These are phyloP conservation scores for Candida sp. DNA, from an alignment of 1,139 yeast genomes.

Conservation along the genomic window DNA sequence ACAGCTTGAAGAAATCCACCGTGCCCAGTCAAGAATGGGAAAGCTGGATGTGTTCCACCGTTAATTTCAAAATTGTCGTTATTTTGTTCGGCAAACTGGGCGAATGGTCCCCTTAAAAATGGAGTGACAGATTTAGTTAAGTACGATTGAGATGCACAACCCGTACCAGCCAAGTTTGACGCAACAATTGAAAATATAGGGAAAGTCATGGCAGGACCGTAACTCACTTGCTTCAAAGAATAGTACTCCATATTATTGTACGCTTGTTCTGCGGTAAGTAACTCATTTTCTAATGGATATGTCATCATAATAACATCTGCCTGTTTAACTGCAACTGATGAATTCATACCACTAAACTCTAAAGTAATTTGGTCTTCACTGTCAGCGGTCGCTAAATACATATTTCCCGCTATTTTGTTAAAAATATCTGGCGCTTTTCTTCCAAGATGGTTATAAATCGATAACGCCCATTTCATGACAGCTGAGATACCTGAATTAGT, in stretches of 20 bases:
- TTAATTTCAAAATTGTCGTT: slow-evolving; percentile 60
- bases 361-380: slow-evolving; percentile 50
- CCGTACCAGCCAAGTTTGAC: slow-evolving; percentile 52
- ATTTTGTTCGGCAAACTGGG: slow-evolving; percentile 78
- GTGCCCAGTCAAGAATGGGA: slow-evolving; percentile 83
- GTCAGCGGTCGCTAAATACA: slow-evolving; percentile 57
- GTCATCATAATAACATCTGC: slow-evolving; percentile 79
- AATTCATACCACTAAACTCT: slow-evolving; percentile 76
- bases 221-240: slow-evolving; percentile 67
- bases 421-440: slow-evolving; percentile 41
- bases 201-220: slow-evolving; percentile 89
- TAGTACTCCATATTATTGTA: slow-evolving; percentile 62
- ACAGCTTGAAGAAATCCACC: slow-evolving; percentile 76
- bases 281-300: slow-evolving; percentile 60
- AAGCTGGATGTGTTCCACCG: slow-evolving; percentile 83
- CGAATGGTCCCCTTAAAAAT: slow-evolving; percentile 73
- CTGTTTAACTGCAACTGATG: slow-evolving; percentile 68
- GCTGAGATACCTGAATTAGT: slow-evolving; percentile 77
- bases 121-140: slow-evolving; percentile 66
- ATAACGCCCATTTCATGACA: slow-evolving; percentile 58
- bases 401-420: slow-evolving; percentile 48
- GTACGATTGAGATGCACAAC: slow-evolving; percentile 76
- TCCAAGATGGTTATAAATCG: slow-evolving; percentile 52
- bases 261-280: slow-evolving; percentile 45
- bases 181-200: slow-evolving; percentile 77